Evolutionary conservation across 352 stramenopile species (phyloP).

Genomic region (Paralagenidium karlingii): DNA sequence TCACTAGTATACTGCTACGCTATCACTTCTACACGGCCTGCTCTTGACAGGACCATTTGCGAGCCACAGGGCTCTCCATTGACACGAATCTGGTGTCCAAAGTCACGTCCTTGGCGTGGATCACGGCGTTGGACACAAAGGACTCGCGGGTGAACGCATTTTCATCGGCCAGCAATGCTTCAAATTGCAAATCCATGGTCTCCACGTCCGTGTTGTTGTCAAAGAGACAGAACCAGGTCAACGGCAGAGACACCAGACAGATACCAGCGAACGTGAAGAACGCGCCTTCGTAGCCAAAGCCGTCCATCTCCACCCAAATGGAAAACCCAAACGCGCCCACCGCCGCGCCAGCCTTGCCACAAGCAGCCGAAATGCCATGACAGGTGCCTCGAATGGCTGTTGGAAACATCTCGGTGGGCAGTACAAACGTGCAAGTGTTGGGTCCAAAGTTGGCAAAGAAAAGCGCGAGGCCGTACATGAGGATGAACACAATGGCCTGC

Average conservation of each 20-base stretch:
- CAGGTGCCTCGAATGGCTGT: conserved; percentile 40
- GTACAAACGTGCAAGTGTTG: conserved; percentile 51
- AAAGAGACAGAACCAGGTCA: conserved; percentile 16
- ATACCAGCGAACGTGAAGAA: conserved; percentile 12
- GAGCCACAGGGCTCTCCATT: too few species aligned
- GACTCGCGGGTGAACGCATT: too few species aligned
- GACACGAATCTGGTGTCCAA: too few species aligned
- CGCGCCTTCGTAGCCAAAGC: conserved; percentile 10
- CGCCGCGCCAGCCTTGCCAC: conserved; percentile 42
- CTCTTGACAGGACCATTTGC: too few species aligned
- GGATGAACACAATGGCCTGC: conserved; percentile 7
- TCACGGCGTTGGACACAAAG: too few species aligned
- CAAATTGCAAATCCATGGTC: conserved; percentile 12
- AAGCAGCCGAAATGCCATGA: conserved; percentile 45
- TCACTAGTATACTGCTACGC: too few species aligned
- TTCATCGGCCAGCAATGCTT: too few species aligned
- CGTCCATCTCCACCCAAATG: conserved; percentile 1
- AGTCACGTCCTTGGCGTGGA: too few species aligned
- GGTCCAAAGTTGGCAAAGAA: conserved; percentile 28
- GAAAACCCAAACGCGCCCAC: conserved; percentile 17
- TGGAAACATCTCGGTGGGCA: conserved; percentile 46
- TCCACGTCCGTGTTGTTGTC: conserved; percentile 10
- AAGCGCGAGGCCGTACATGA: conserved; percentile 20
- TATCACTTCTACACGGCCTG: too few species aligned
- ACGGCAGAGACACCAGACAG: conserved; percentile 8